phyloP scores from a whole-genome alignment of 2,329 filamentous ascomycete species.

The Neospermospora avenae region DNA sequence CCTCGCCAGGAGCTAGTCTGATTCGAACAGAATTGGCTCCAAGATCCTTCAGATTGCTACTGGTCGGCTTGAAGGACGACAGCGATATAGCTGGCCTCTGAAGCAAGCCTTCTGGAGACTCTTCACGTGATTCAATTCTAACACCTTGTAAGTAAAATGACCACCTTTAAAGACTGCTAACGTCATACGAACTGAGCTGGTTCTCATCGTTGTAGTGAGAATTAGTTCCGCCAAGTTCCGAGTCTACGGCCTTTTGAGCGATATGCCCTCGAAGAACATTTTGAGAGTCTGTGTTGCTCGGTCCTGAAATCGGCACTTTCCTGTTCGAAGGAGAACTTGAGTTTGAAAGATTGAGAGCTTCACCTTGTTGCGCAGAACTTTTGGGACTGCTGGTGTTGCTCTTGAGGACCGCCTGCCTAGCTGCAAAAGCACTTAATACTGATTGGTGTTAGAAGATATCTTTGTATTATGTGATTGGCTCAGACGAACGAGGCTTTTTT shows the following conservation, averaged over 20 bases:
- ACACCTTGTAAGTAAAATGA: slow-evolving; percentile 27
- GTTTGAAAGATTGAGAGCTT: background rate
- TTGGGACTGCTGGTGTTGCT: slow-evolving; percentile 8
- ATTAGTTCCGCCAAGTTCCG: background rate
- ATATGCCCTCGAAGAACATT: background rate
- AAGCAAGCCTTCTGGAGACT: slow-evolving; percentile 22
- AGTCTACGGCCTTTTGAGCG: background rate
- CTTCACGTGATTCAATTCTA: slow-evolving; percentile 28
- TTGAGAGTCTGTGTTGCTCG: background rate
- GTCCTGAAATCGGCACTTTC: background rate
- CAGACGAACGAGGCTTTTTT: slow-evolving; percentile 37
- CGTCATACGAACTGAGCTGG: slow-evolving; percentile 17
- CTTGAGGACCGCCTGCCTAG: slow-evolving; percentile 27
- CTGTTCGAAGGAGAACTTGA: background rate
- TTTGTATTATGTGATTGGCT: background rate
- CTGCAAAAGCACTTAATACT: slow-evolving; percentile 35
- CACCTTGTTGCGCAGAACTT: background rate
- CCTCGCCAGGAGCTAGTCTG: slow-evolving; percentile 48
- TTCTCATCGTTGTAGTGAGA: slow-evolving; percentile 6
- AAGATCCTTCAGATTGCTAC: slow-evolving; percentile 42
- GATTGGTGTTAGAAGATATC: slow-evolving; percentile 16
- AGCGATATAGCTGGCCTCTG: slow-evolving; percentile 40
- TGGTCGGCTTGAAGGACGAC: slow-evolving; percentile 43
- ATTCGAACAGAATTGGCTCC: slow-evolving; percentile 42
- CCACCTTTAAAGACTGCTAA: background rate